Conservation (phyloP, 495 filamentous ascomycete genomes). For the Penicillium mononematosum region DNA sequence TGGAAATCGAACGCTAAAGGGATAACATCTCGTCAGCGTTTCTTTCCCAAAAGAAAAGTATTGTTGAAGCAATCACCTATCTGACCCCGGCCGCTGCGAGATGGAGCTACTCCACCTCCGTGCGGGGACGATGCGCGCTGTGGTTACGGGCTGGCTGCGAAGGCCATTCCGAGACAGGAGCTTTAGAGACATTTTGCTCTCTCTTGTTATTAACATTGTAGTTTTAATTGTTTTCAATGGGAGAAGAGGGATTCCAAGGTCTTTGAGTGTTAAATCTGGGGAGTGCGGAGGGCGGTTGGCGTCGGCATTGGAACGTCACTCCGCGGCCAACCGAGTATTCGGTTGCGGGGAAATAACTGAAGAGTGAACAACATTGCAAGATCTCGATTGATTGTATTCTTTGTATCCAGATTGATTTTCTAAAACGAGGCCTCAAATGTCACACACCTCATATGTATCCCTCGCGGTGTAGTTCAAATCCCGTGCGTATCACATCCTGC, state of each 20-base stretch:
- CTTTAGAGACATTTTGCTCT: constrained; percentile 27
- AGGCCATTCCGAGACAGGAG: constrained; percentile 15
- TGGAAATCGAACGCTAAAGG: constrained; percentile 75
- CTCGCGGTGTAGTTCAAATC: background rate
- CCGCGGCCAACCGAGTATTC: constrained; percentile 27
- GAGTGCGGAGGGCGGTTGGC: constrained; percentile 43
- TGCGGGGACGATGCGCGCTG: constrained; percentile 10
- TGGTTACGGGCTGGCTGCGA: background rate
- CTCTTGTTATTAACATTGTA: constrained; percentile 6
- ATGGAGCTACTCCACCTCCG: constrained; percentile 56
- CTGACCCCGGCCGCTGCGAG: constrained; percentile 69
- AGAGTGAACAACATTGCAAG: background rate
- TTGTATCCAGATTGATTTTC: no score
- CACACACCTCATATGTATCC: background rate
- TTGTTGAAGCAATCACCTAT: constrained; percentile 39
- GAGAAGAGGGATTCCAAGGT: background rate
- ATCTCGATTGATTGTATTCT: background rate
- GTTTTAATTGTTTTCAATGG: constrained; percentile 1
- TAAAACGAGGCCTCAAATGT: background rate
- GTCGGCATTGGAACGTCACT: constrained; percentile 29
- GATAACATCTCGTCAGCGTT: constrained; percentile 9
- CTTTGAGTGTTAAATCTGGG: constrained; percentile 16
- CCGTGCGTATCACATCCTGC: background rate
- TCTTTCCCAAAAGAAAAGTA: no score
- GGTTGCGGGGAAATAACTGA: background rate